These are phyloP conservation scores for Selaginella moellendorffii DNA, from an alignment of 75 land plant species.

Conservation along the genomic window DNA sequence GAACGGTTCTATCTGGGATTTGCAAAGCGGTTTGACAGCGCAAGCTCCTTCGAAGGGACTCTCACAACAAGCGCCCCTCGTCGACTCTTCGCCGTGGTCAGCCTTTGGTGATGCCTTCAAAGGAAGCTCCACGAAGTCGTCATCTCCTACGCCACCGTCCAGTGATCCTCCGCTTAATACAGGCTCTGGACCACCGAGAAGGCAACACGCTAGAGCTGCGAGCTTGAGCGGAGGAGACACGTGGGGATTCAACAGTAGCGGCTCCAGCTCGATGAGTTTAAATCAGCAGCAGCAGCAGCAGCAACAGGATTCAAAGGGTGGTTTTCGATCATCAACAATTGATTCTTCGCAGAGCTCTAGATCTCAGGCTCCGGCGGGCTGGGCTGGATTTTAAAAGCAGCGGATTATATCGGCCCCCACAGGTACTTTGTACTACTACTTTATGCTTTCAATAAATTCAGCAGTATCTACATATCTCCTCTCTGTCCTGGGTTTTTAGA, in stretches of 20 bases:
- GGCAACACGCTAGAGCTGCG: slow-evolving; percentile 14
- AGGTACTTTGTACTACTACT: no score
- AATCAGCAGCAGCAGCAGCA: background rate
- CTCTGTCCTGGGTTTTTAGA: no score
- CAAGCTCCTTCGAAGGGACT: background rate
- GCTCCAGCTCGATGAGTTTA: slow-evolving; percentile 1
- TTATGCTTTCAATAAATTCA: no score
- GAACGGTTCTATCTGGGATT: slow-evolving; percentile 22
- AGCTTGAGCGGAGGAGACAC: slow-evolving; percentile 15
- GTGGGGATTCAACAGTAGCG: slow-evolving; percentile 11
- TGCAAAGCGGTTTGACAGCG: slow-evolving; percentile 15
- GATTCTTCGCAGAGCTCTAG: slow-evolving; percentile 3
- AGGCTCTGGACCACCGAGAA: background rate
- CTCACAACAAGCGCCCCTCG: background rate
- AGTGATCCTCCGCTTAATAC: no score
- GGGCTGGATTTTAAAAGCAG: slow-evolving; percentile 20
- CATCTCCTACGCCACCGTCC: no score
- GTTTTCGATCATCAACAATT: background rate
- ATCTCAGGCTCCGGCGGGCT: slow-evolving; percentile 18
- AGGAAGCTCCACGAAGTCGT: no score
- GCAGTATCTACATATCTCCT: no score
- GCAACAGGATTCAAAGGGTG: background rate
- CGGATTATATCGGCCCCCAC: background rate
- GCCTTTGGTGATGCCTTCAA: slow-evolving; percentile 15
- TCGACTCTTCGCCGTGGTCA: slow-evolving; percentile 7